phyloP scores from a whole-genome alignment of 495 filamentous ascomycete genomes.

The Letharia lupina region DNA sequence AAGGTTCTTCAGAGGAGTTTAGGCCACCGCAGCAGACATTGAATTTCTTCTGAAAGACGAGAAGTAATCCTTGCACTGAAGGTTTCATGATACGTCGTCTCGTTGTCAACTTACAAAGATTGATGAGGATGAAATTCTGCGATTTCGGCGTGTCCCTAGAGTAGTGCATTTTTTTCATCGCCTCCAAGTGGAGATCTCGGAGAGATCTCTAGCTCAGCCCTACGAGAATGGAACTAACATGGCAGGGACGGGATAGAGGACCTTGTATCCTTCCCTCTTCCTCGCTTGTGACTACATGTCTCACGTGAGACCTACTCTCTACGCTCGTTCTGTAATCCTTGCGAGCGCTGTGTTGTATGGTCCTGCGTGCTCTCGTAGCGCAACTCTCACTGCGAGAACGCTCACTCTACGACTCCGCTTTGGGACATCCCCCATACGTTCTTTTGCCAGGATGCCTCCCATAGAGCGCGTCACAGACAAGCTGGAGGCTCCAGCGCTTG shows the following conservation, averaged over 20 bases:
- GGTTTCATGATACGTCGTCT: no score
- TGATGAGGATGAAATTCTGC: no score
- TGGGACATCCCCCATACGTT: slow-evolving; percentile 9
- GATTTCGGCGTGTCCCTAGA: no score
- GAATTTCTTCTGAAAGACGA: no score
- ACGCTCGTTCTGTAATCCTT: slow-evolving; percentile 22
- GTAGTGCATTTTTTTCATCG: no score
- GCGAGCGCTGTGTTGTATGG: slow-evolving; percentile 11
- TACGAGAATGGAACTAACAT: background rate
- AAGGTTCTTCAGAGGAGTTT: no score
- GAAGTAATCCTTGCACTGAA: no score
- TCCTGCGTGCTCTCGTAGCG: background rate
- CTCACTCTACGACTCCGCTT: background rate
- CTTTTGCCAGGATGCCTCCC: slow-evolving; percentile 37
- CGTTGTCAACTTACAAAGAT: no score
- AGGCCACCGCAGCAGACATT: no score
- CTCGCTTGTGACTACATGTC: slow-evolving; percentile 6
- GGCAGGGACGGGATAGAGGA: background rate
- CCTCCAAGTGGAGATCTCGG: background rate
- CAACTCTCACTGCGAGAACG: background rate
- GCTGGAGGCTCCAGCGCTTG: slow-evolving; percentile 78
- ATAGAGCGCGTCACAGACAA: slow-evolving; percentile 67
- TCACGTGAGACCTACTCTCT: slow-evolving; percentile 4
- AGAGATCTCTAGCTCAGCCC: background rate
- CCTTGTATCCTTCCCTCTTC: background rate